These are phyloP conservation scores for Chlorociboria aeruginascens DNA, from an alignment of 495 filamentous ascomycete species.

Conservation along the genomic window DNA sequence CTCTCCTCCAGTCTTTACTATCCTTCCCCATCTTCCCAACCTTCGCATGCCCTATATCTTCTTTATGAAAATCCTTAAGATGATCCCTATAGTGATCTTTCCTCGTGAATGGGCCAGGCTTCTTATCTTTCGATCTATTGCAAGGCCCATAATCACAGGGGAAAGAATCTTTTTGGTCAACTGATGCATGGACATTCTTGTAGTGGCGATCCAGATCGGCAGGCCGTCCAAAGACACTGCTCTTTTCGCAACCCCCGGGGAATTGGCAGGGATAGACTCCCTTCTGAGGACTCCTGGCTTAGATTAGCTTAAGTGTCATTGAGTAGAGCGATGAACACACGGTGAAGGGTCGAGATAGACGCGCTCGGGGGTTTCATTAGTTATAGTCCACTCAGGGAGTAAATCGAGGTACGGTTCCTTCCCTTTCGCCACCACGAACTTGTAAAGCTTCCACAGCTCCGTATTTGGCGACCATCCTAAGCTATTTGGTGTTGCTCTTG, in stretches of 20 bases:
- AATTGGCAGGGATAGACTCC: slow-evolving; percentile 24
- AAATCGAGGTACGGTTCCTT: slow-evolving; percentile 9
- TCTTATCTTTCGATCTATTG: not conserved
- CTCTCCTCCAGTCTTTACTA: not conserved
- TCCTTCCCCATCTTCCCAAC: slow-evolving; percentile 17
- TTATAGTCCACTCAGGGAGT: not conserved
- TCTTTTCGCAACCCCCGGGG: slow-evolving; percentile 8
- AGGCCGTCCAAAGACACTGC: slow-evolving; percentile 26
- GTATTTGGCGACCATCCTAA: slow-evolving; percentile 4
- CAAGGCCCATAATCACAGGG: slow-evolving; percentile 15
- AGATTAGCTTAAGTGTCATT: not conserved
- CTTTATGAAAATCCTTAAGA: slow-evolving; percentile 34
- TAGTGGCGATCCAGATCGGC: slow-evolving; percentile 38
- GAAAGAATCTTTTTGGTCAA: slow-evolving; percentile 25
- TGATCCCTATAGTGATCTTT: slow-evolving; percentile 32
- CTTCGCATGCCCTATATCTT: slow-evolving; percentile 27
- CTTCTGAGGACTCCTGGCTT: not conserved
- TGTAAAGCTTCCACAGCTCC: slow-evolving; percentile 4
- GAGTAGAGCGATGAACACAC: not conserved
- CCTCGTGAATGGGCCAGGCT: slow-evolving; percentile 5
- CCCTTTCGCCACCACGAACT: slow-evolving; percentile 9
- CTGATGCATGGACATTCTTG: slow-evolving; percentile 24
- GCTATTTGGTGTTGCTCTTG: slow-evolving; percentile 2
- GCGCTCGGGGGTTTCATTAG: not conserved
- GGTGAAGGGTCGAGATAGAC: slow-evolving; percentile 10